These are phyloP conservation scores for Elsinoe arachidis DNA, from an alignment of 2,329 filamentous ascomycete genomes.

Conservation along the genomic window DNA sequence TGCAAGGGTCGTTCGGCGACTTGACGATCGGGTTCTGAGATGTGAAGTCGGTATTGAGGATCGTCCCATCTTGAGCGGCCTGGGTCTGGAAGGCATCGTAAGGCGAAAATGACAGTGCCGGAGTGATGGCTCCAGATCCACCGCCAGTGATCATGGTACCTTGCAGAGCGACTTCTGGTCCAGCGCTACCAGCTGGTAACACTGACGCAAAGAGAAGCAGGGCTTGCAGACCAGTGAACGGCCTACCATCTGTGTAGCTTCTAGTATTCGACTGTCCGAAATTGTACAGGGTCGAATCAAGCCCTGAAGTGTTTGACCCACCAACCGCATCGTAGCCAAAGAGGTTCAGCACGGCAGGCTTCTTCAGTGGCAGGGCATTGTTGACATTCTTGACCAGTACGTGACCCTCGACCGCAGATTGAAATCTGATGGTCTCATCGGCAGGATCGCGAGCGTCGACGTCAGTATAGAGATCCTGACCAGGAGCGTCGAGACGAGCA, in stretches of 20 bases:
- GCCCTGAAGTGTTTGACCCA: conserved; percentile 7
- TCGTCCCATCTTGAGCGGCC: conserved; percentile 45
- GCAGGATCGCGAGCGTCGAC: conserved; percentile 49
- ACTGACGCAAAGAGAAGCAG: conserved; percentile 24
- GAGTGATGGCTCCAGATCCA: conserved; percentile 28
- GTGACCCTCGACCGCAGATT: conserved; percentile 55
- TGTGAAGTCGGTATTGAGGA: conserved; percentile 52
- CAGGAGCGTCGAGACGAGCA: conserved; percentile 43
- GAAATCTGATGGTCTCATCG: conserved; percentile 41
- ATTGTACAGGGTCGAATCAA: neutral
- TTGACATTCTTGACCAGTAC: conserved; percentile 56
- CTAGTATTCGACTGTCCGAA: conserved; percentile 1
- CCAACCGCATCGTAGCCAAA: conserved; percentile 51
- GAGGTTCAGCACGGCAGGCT: conserved; percentile 46
- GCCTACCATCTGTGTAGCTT: conserved; percentile 9
- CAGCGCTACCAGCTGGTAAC: conserved; percentile 25
- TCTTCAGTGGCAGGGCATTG: conserved; percentile 45
- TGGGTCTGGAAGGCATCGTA: conserved; percentile 28
- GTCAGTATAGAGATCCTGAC: conserved; percentile 20
- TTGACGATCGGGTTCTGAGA: conserved; percentile 42
- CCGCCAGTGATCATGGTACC: conserved; percentile 30
- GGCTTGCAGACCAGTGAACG: conserved; percentile 12
- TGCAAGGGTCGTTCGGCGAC: conserved; percentile 30
- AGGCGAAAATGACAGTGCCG: conserved; percentile 28
- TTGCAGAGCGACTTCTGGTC: conserved; percentile 17